A percentile compares a stretch with the other conserved stretches of the same genome.
phyloP scores from a whole-genome alignment of 306 rosid genomes.

The Dalbergia cultrata region DNA sequence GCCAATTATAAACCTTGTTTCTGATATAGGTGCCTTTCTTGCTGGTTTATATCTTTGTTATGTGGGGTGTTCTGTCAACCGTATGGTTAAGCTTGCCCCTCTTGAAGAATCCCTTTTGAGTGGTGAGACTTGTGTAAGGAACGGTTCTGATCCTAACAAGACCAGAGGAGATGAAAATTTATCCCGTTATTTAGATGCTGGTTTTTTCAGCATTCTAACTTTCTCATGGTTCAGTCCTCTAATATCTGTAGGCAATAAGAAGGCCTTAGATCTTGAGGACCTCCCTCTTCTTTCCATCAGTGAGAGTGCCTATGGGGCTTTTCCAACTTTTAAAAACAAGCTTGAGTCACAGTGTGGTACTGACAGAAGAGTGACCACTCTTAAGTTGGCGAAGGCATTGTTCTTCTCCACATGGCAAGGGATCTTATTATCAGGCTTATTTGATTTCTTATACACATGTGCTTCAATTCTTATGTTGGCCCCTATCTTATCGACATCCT shows the following conservation, averaged over 20 bases:
- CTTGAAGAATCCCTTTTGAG: constrained; percentile 80
- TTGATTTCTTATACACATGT: constrained; percentile 50
- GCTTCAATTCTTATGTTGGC: constrained; percentile 87
- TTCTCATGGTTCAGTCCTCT: constrained; percentile 83
- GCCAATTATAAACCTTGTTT: constrained; percentile 55
- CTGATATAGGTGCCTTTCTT: constrained; percentile 54
- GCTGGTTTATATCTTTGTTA: constrained; percentile 59
- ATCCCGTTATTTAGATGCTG: constrained; percentile 66
- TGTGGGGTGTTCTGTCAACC: constrained; percentile 52
- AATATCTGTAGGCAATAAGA: constrained; percentile 67
- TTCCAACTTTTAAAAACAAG: constrained; percentile 56
- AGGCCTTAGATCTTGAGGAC: constrained; percentile 77
- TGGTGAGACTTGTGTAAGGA: constrained; percentile 46
- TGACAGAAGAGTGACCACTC: constrained; percentile 55
- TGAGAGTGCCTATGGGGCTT: constrained; percentile 65
- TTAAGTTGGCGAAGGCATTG: constrained; percentile 63
- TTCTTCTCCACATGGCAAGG: constrained; percentile 67
- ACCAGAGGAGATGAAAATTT: constrained; percentile 50
- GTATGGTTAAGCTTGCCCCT: constrained; percentile 43
- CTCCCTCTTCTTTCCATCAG: constrained; percentile 68
- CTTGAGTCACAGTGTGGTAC: constrained; percentile 62
- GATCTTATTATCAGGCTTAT: constrained; percentile 56
- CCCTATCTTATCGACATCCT: constrained; percentile 78
- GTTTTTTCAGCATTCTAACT: constrained; percentile 72
- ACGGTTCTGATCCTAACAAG: constrained; percentile 47